Evolutionary conservation across 2,329 filamentous ascomycete species (phyloP), one percentile per base, ranked within the genome.

Genomic region (Colletotrichum eleusines): DNA sequence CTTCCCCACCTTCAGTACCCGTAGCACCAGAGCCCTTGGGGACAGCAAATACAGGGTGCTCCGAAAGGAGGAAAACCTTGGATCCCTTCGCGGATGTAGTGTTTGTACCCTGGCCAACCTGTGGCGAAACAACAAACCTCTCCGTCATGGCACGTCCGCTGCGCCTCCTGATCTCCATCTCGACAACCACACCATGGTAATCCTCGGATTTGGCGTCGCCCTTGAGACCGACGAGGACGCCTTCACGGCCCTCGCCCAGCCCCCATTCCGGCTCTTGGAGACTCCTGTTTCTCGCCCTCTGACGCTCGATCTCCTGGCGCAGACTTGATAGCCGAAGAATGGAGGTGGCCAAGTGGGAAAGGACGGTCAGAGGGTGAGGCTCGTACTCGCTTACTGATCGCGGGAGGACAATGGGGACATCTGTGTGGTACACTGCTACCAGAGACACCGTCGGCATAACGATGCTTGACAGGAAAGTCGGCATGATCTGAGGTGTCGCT

Each of bases 311-410:
- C 53, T 93, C 88, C 75, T 98, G 94, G 9, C 89, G 83, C 48
- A 98, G 86, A 18, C 90, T 92, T 48, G 91, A 90, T 0, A 93
- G 85, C 5, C 88, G 90, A 70, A 98, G 86, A 63, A 98, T 88
- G 4, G 94, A 91, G 4, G 96, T 99, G n/a, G 95, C 93, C 69
- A 98, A 90, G 80, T 97, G 97, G 55, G 87, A 88, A 28, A 98
- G 85, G 0, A 94, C 83, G 1, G 90, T 90, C 16, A 97, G 85
- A 0, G 94, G 90, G 35, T 89, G 83, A 0, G 94, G 94, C 23
- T 88, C 83, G 80, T 93, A 90, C 76, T 88, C 85, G 74, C 80
- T 82, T 63, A 79, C 80, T 9, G 79, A 77, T 44, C 68, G 80
- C 38, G 78, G 80, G 80, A 87, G 80, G 64, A 83, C 75, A 33